phyloP scores from a whole-genome alignment of 1,284 basidiomycete genomes.

The Amylostereum chailletii region DNA sequence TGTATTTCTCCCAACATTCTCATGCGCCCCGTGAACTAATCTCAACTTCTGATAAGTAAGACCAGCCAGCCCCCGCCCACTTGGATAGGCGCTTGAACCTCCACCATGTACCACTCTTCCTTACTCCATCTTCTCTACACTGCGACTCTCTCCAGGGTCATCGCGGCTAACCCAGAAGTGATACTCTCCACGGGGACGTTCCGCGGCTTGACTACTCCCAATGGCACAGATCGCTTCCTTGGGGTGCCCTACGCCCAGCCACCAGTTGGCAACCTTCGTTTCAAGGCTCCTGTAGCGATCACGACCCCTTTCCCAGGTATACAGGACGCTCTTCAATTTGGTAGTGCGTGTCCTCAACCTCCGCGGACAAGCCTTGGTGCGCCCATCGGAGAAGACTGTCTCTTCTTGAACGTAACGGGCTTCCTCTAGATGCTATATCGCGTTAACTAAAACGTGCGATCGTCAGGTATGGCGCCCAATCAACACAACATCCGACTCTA shows the following conservation, averaged over 20 bases:
- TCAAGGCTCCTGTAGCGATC: constrained; percentile 52
- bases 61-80: too few relatives aligned
- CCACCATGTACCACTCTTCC: too few relatives aligned
- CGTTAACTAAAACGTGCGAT: not conserved
- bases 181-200: constrained; percentile 35
- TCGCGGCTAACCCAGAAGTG: constrained; percentile 12
- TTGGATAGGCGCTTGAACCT: too few relatives aligned
- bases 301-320: constrained; percentile 21
- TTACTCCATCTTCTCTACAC: too few relatives aligned
- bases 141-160: too few relatives aligned
- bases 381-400: constrained; percentile 44
- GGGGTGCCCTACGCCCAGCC: constrained; percentile 63
- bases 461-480: constrained; percentile 34
- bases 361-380: constrained; percentile 32
- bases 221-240: constrained; percentile 43
- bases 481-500: constrained; percentile 22
- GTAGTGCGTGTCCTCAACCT: constrained; percentile 50
- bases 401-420: constrained; percentile 39
- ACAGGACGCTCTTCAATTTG: constrained; percentile 40
- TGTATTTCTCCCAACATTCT: too few relatives aligned
- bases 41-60: too few relatives aligned
- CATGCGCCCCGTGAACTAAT: too few relatives aligned
- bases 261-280: constrained; percentile 44
- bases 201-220: constrained; percentile 29
- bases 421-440: not conserved